A percentile compares a stretch with the other conserved stretches of the same genome.
Conservation (phyloP, 345 rosid species). For the Turnera subulata region DNA sequence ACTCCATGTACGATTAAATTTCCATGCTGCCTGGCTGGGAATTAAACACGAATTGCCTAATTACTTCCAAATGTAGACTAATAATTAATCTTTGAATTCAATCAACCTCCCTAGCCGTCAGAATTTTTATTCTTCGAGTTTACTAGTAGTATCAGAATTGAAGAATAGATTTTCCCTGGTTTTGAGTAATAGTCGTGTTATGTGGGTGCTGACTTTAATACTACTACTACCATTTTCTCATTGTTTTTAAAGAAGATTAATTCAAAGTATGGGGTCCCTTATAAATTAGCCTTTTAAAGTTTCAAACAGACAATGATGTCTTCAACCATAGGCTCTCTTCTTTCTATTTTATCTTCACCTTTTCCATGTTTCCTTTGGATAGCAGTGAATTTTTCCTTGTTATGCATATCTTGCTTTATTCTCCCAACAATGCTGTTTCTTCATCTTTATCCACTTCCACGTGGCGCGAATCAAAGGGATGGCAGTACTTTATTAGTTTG, state of each 20-base stretch:
- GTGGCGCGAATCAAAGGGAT: not conserved
- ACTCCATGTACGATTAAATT: too few relatives aligned
- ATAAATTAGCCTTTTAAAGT: not conserved
- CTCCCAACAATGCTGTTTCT: not conserved
- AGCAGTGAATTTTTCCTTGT: too few relatives aligned
- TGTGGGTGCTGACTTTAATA: not conserved
- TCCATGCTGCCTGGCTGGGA: too few relatives aligned
- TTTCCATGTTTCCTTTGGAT: not conserved
- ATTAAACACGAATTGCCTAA: not conserved
- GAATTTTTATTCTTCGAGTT: not conserved
- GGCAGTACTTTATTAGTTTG: not conserved
- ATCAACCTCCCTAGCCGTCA: not conserved
- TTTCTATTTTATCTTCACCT: not conserved
- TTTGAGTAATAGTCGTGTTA: not conserved
- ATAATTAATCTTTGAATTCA: not conserved
- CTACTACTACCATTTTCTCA: not conserved
- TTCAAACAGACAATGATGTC: not conserved
- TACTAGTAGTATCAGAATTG: not conserved
- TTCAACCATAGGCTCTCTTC: not conserved
- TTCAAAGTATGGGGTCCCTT: conserved; percentile 2
- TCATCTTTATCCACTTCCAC: not conserved
- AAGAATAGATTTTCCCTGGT: not conserved
- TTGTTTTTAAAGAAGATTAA: not conserved
- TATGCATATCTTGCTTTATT: too few relatives aligned
- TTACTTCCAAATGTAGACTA: too few relatives aligned